Evolutionary conservation across 192 early-diverging fungal genomes (phyloP), one percentile per base, ranked within the genome.

Genomic region (Coemansia sp.): DNA sequence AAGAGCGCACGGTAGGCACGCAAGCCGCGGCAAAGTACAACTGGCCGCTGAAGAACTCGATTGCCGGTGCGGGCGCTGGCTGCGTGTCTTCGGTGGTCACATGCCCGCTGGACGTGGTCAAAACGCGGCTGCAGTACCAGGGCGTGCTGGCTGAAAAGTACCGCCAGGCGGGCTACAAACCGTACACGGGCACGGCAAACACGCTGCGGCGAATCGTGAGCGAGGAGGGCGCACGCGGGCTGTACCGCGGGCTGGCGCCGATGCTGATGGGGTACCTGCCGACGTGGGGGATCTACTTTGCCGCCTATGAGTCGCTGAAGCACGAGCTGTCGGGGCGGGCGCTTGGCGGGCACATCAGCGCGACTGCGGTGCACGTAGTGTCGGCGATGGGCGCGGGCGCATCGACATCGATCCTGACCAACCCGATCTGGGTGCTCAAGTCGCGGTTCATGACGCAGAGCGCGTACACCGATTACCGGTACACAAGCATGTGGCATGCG

Each of bases 21-120:
- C 35, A n/a, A 23, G 25, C 22, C 12, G 22, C 55, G 8, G 18
- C 29, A 14, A 16, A 14, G 38, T 31, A 46, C 30, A 32, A 40
- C 64, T 58, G 61, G 57, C 49, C 69, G 62, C 43, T 90, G 31
- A 90, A 88, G 60, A 87, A 89, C 65, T 86, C 89, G 7, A 69
- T 92, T 55, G 88, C 93, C 24, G 93, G 93, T 43, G 93, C 91
- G 6, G 87, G 84, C 27, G 89, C 90, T 22, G 93, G 92, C 53
- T 79, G 84, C 64, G 90, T 92, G 24, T 86, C 91, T 12, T 88
- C 92, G 6, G 79, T 91, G 18, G 85, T 93, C 18, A 92, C 90
- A 9, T 92, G 92, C 71, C 95, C 95, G 5, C 72, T 98, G 24
- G 95, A 98, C 71, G 92, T 98, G 21, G 89, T 95, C 44, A 98